phyloP scores from a whole-genome alignment of 768 basidiomycete species.

The Suillus alpinus region DNA sequence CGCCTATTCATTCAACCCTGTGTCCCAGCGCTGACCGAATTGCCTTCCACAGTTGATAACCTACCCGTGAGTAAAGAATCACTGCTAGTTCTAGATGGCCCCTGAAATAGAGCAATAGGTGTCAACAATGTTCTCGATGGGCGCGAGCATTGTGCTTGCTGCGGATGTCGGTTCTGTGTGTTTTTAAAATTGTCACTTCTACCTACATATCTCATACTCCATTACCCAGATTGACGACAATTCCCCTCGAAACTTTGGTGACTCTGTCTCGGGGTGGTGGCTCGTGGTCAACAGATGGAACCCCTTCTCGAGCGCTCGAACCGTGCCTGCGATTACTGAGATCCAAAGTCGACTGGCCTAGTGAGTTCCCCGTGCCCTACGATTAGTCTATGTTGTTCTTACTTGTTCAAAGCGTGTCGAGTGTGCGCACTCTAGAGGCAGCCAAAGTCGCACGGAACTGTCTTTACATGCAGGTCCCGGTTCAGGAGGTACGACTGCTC shows the following conservation, averaged over 20 bases:
- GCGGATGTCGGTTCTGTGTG: slow-evolving; percentile 88
- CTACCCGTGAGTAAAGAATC: slow-evolving; percentile 58
- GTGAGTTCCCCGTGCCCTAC: slow-evolving; percentile 46
- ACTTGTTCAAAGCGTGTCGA: slow-evolving; percentile 70
- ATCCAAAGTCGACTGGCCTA: slow-evolving; percentile 94
- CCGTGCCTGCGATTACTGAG: slow-evolving; percentile 86
- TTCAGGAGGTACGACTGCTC: slow-evolving; percentile 68
- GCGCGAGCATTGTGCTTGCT: slow-evolving; percentile 87
- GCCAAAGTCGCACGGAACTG: slow-evolving; percentile 90
- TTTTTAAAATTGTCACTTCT: slow-evolving; percentile 8
- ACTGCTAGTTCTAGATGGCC: not conserved
- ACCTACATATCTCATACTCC: slow-evolving; percentile 1
- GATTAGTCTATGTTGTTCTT: not conserved
- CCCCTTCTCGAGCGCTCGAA: slow-evolving; percentile 76
- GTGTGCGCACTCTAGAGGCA: slow-evolving; percentile 91
- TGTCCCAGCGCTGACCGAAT: slow-evolving; percentile 14
- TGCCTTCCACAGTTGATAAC: slow-evolving; percentile 66
- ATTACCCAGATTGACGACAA: slow-evolving; percentile 80
- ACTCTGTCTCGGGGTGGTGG: slow-evolving; percentile 96
- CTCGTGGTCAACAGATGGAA: slow-evolving; percentile 91
- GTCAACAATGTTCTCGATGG: slow-evolving; percentile 87
- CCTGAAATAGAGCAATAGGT: slow-evolving; percentile 49
- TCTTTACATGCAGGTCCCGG: slow-evolving; percentile 92
- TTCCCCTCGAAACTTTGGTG: slow-evolving; percentile 90
- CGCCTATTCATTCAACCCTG: slow-evolving; percentile 21